Percentiles rank a stretch among this genome's conserved stretches.
Conservation (phyloP, 805 yeast genomes). For the Lipomyces yamadae region DNA sequence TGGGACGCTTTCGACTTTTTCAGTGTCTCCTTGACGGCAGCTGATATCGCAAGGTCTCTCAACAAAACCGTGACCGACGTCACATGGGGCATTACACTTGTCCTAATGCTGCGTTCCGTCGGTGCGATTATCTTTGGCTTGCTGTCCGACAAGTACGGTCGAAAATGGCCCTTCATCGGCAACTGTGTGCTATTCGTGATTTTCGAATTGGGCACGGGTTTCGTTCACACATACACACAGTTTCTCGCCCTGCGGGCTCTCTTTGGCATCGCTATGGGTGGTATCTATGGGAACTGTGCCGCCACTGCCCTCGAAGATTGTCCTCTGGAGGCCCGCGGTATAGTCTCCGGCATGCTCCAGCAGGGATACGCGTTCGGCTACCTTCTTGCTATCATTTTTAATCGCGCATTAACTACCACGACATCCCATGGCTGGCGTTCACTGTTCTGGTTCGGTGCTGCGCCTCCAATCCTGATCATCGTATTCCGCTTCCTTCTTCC, state of each 20-base stretch:
- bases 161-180: conserved; percentile 66
- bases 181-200: conserved; percentile 58
- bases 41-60: conserved; percentile 56
- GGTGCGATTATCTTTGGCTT: conserved; percentile 73
- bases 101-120: conserved; percentile 70
- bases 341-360: conserved; percentile 72
- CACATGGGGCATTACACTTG: conserved; percentile 76
- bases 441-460: conserved; percentile 75
- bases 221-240: conserved; percentile 60
- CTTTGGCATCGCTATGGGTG: conserved; percentile 76
- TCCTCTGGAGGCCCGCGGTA: conserved; percentile 62
- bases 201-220: conserved; percentile 70
- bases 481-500: conserved; percentile 63
- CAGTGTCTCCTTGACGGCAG: conserved; percentile 60
- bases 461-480: conserved; percentile 63
- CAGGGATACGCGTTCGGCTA: conserved; percentile 81
- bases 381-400: conserved; percentile 66
- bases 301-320: conserved; percentile 71
- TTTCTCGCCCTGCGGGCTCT: conserved; percentile 66
- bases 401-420: conserved; percentile 57
- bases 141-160: conserved; percentile 65
- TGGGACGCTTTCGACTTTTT: conserved; percentile 77
- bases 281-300: conserved; percentile 66
- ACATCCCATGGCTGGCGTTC: conserved; percentile 67
- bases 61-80: conserved; percentile 54